phyloP scores from a whole-genome alignment of 345 rosid species.

The Adansonia digitata region DNA sequence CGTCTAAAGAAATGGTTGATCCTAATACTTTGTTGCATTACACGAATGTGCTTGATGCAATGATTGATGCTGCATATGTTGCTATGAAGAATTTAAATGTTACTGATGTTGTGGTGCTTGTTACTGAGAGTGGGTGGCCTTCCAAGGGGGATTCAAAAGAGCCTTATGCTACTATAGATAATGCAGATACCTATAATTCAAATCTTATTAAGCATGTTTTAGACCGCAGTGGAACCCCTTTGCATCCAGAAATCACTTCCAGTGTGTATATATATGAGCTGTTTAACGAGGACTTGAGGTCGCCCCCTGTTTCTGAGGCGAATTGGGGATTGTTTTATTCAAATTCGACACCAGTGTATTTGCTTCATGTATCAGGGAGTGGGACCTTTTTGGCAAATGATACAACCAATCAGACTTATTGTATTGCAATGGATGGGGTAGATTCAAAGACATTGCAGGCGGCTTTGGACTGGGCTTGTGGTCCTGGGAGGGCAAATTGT shows the following conservation, averaged over 20 bases:
- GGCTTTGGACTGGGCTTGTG: conserved; percentile 56
- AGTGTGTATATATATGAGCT: conserved; percentile 76
- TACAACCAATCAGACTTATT: conserved; percentile 84
- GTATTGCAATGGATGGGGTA: conserved; percentile 66
- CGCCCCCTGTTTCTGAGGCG: conserved; percentile 72
- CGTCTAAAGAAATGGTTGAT: conserved; percentile 94
- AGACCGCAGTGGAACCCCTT: conserved; percentile 70
- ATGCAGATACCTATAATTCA: conserved; percentile 83
- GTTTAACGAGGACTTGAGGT: conserved; percentile 79
- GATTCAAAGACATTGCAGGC: conserved; percentile 77
- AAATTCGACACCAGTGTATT: conserved; percentile 73
- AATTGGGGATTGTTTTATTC: conserved; percentile 87
- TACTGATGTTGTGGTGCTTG: conserved; percentile 72
- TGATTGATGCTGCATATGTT: conserved; percentile 87
- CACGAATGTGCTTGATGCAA: conserved; percentile 89
- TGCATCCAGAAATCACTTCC: conserved; percentile 78
- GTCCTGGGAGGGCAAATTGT: conserved; percentile 60
- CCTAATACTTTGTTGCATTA: conserved; percentile 91
- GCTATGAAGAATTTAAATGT: conserved; percentile 88
- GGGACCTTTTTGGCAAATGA: conserved; percentile 88
- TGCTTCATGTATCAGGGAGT: conserved; percentile 86
- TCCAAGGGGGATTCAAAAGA: conserved; percentile 72
- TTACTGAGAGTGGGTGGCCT: conserved; percentile 92
- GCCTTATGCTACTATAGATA: conserved; percentile 79
- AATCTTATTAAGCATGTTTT: conserved; percentile 88